phyloP scores from a whole-genome alignment of 495 filamentous ascomycete species.

The Penicillium salamii region DNA sequence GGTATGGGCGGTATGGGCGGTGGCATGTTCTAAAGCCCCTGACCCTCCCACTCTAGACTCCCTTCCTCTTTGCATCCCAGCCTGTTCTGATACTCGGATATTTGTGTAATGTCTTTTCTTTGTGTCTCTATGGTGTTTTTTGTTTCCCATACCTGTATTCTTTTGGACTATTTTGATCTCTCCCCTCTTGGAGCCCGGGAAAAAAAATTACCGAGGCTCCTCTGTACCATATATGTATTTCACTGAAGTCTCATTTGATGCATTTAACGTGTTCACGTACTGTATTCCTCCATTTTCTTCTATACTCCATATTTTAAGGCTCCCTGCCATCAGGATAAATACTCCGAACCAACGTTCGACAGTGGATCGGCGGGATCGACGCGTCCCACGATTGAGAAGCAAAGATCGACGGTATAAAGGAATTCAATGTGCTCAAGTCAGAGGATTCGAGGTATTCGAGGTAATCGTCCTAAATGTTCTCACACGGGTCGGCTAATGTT shows the following conservation, averaged over 20 bases:
- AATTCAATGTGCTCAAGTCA: no score
- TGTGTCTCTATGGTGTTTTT: slow-evolving; percentile 20
- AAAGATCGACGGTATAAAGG: no score
- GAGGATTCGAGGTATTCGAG: no score
- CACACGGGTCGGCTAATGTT: slow-evolving; percentile 1
- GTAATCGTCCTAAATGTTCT: no score
- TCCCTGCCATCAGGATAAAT: no score
- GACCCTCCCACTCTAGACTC: slow-evolving; percentile 28
- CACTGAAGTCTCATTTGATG: slow-evolving; percentile 19
- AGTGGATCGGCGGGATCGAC: slow-evolving; percentile 5
- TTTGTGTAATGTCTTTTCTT: slow-evolving; percentile 31
- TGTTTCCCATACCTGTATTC: slow-evolving; percentile 31
- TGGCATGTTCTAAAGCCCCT: slow-evolving; percentile 46
- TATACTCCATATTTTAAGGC: not conserved
- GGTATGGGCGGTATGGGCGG: slow-evolving; percentile 65
- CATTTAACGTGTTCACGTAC: not conserved
- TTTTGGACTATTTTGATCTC: slow-evolving; percentile 16
- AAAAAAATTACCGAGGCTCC: slow-evolving; percentile 23
- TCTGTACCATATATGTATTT: slow-evolving; percentile 31
- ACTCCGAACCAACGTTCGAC: no score
- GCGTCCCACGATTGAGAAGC: not conserved
- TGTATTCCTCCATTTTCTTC: no score
- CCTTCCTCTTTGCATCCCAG: slow-evolving; percentile 44
- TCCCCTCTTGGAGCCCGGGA: slow-evolving; percentile 19
- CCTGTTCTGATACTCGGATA: slow-evolving; percentile 29